Conservation (phyloP, 257 asterid genomes). For the Solanum neorickii region DNA sequence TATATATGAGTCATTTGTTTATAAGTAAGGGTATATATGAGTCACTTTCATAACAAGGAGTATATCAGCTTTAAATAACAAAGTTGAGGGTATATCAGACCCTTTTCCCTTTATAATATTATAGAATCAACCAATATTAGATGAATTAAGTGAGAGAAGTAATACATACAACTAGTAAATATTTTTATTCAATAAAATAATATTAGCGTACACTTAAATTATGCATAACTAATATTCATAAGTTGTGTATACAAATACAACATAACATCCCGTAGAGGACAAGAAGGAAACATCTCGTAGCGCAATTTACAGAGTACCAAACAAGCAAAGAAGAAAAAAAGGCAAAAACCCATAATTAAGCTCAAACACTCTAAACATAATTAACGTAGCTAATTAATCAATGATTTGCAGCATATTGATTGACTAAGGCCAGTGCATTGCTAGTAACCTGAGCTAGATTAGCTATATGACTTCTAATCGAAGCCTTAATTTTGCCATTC, state of each 20-base stretch:
- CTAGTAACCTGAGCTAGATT: conserved; percentile 36
- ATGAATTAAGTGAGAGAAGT: not conserved
- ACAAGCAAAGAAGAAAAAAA: not conserved
- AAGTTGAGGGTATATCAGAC: too few species aligned
- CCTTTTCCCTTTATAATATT: too few species aligned
- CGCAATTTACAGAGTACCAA: not conserved
- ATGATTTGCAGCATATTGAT: conserved; percentile 36
- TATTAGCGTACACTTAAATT: not conserved
- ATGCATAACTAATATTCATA: not conserved
- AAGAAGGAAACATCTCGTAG: not conserved
- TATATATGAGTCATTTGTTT: too few species aligned
- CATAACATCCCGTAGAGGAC: not conserved
- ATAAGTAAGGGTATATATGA: too few species aligned
- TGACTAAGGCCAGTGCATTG: conserved; percentile 32
- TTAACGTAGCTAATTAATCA: not conserved
- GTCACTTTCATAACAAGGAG: too few species aligned
- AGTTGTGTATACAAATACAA: not conserved
- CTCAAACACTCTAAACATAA: not conserved
- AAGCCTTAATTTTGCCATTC: conserved; percentile 20
- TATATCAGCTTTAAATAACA: too few species aligned
- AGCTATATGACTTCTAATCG: conserved; percentile 14
- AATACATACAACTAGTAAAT: not conserved
- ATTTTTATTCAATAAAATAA: not conserved
- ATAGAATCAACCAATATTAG: not conserved
- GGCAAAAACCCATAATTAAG: not conserved